Base-by-base conservation (phyloP, 2,329 filamentous ascomycete species). In the Coniochaeta pulveracea region DNA sequence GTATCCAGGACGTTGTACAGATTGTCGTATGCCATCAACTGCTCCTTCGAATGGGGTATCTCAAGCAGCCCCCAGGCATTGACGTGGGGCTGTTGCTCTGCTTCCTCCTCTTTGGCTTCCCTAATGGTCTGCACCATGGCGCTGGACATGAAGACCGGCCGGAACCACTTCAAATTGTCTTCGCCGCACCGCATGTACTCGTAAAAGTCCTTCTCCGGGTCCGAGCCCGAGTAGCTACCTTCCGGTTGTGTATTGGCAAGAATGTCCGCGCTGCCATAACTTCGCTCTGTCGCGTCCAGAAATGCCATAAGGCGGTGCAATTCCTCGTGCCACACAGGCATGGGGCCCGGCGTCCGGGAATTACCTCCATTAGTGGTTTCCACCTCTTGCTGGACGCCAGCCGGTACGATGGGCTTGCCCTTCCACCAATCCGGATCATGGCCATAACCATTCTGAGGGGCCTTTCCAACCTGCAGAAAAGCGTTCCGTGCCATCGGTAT, bases 301-400 rank as follows among this genome's bases (percentile, higher is more conserved):
- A 80, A 78, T 8, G 72, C 74, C 57, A 80, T 65, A 5, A 80
- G 49, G 10, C 75, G 69, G 42, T 78, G 74, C 2, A 77, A 42
- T 47, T 79, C 75, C 16, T 72, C 60, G 8, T 33, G 57, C 51
- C 37, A 72, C 58, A 12, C 59, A 50, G 10, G 61, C n/a, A n/a
- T n/a, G n/a, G n/a, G n/a, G n/a, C n/a, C n/a, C n/a, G n/a, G n/a
- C n/a, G n/a, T n/a, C 17, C 14, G 51, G 19, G 43, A 34, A 21
- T 49, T 52, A 18, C 50, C 47, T 5, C 46, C 50, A 49, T 47
- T 57, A 21, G 46, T 28, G 19, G 57, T 51, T 42, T 50, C 11
- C 43, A 41, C 33, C 48, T 47, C 44, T 56, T 48, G 31, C 4
- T 61, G 47, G 17, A 54, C 46, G 8, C 60, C 54, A 3, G 56